phyloP scores from a whole-genome alignment of 768 basidiomycete species.

The Xerocomellus amylosporus region DNA sequence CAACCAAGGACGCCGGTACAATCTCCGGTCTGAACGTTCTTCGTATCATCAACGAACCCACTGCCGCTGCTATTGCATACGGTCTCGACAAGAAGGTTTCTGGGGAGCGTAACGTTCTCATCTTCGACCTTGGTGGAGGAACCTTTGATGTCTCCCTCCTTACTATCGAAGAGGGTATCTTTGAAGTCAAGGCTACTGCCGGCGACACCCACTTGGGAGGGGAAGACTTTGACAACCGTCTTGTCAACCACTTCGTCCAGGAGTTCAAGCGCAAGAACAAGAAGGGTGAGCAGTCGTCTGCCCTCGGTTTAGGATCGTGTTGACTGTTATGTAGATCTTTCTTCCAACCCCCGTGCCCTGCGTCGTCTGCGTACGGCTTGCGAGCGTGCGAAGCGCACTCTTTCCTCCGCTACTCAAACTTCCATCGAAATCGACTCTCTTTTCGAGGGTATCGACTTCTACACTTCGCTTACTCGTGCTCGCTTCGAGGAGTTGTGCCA shows the following conservation, averaged over 20 bases:
- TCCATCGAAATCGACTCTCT: conserved; percentile 98
- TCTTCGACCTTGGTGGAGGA: conserved; percentile 98
- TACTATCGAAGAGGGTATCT: conserved; percentile 96
- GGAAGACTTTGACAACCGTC: conserved; percentile 97
- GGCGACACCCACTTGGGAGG: conserved; percentile 98
- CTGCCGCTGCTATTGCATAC: conserved; percentile 97
- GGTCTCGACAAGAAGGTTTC: conserved; percentile 93
- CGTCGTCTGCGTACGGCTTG: conserved; percentile 97
- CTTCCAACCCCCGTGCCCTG: conserved; percentile 89
- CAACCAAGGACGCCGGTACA: conserved; percentile 95
- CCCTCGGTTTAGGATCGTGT: not conserved
- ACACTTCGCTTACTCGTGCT: conserved; percentile 96
- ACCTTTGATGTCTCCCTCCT: conserved; percentile 97
- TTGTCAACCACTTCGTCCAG: conserved; percentile 95
- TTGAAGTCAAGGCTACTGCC: conserved; percentile 97
- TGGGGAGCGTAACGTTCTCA: conserved; percentile 92
- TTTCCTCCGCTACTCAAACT: conserved; percentile 94
- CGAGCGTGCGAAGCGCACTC: conserved; percentile 97
- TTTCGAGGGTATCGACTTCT: conserved; percentile 97
- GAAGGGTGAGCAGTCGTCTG: conserved; percentile 55
- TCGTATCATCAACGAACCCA: conserved; percentile 99
- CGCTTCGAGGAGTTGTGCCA: conserved; percentile 96
- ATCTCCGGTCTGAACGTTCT: conserved; percentile 94
- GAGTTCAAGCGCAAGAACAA: conserved; percentile 99
- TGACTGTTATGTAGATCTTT: conserved; percentile 58